Percentiles rank a stretch among this genome's conserved stretches.
phyloP scores from a whole-genome alignment of 75 land plant genomes.

The Larix kaempferi region DNA sequence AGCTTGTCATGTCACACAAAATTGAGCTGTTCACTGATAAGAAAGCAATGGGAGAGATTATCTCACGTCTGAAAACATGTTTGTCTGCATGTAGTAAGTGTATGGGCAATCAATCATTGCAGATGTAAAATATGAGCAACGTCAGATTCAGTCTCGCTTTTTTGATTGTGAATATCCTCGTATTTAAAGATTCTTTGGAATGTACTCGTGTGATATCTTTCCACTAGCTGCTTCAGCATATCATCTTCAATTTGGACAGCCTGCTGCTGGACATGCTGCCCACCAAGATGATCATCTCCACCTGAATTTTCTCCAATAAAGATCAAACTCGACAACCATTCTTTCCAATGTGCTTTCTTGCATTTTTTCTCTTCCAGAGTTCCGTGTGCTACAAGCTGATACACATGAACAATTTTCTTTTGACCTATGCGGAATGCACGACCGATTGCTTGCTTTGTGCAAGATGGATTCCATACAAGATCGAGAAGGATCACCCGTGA shows the following conservation, averaged over 20 bases:
- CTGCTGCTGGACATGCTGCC: constrained; percentile 13
- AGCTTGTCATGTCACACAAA: too few species aligned
- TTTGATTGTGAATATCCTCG: constrained; percentile 18
- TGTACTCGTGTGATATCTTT: constrained; percentile 24
- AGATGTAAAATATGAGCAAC: too few species aligned
- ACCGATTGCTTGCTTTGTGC: constrained; percentile 79
- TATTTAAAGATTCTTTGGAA: constrained; percentile 57
- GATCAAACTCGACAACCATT: constrained; percentile 68
- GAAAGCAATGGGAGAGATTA: too few species aligned
- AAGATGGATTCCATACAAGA: constrained; percentile 87
- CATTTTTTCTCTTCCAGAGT: constrained; percentile 77
- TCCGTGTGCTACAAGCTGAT: constrained; percentile 55
- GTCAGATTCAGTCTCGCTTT: background rate
- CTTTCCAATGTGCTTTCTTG: constrained; percentile 52
- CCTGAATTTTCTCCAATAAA: constrained; percentile 44
- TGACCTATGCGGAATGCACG: constrained; percentile 94
- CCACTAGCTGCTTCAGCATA: constrained; percentile 52
- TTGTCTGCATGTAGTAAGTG: too few species aligned
- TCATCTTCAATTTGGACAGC: constrained; percentile 57
- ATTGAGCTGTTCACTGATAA: too few species aligned
- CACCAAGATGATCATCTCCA: constrained; percentile 18
- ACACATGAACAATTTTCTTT: constrained; percentile 72
- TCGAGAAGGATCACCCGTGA: constrained; percentile 84
- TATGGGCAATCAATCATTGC: too few species aligned
- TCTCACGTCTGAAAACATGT: too few species aligned